These are phyloP conservation scores for Daphne laureola DNA, from an alignment of 441 rosid species.

Conservation along the genomic window DNA sequence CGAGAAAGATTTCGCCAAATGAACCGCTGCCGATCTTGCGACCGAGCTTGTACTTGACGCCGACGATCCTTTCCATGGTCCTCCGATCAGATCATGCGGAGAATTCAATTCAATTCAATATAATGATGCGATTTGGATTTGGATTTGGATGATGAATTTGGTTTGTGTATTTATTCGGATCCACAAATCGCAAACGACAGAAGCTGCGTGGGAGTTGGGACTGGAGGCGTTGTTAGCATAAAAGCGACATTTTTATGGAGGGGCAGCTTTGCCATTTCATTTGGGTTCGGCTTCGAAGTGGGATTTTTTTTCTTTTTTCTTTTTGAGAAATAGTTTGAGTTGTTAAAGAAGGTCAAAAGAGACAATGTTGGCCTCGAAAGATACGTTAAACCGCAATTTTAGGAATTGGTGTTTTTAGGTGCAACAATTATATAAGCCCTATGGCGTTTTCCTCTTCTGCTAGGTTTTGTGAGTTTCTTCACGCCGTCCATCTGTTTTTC, in stretches of 20 bases:
- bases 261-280: slow-evolving; percentile 25
- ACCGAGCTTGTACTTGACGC: slow-evolving; percentile 86
- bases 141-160: background rate
- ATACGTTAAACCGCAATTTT: too few species aligned
- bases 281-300: background rate
- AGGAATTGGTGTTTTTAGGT: too few species aligned
- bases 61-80: slow-evolving; percentile 77
- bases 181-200: slow-evolving; percentile 21
- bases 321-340: too few species aligned
- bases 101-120: slow-evolving; percentile 1
- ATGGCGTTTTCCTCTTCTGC: too few species aligned
- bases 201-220: slow-evolving; percentile 15
- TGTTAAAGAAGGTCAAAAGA: too few species aligned
- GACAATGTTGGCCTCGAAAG: too few species aligned
- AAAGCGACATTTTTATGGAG: background rate
- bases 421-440: too few species aligned
- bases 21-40: slow-evolving; percentile 97
- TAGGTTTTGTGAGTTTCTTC: too few species aligned
- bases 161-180: background rate
- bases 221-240: slow-evolving; percentile 2
- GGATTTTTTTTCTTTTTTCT: too few species aligned
- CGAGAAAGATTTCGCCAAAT: slow-evolving; percentile 85
- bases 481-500: too few species aligned
- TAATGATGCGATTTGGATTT: background rate
- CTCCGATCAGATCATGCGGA: slow-evolving; percentile 23